These are phyloP conservation scores for Candida taoyuanica DNA, from an alignment of 805 yeast genomes.

Conservation along the genomic window DNA sequence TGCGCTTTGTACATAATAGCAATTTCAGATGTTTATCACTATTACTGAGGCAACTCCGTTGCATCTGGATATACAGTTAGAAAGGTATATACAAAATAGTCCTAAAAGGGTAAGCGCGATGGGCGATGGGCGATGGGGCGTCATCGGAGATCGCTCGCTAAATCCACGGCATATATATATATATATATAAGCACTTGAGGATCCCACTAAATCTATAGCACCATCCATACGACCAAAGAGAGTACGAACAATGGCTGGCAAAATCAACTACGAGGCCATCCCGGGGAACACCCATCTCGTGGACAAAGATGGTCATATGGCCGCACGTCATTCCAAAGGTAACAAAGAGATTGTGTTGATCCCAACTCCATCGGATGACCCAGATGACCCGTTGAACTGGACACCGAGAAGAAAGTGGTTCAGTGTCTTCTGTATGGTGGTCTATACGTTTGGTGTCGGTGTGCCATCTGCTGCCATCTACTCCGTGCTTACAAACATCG, in stretches of 20 bases:
- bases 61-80: no score
- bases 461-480: slow-evolving; percentile 45
- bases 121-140: no score
- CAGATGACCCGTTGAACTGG: slow-evolving; percentile 71
- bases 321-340: slow-evolving; percentile 30
- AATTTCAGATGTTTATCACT: no score
- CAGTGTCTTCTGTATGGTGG: slow-evolving; percentile 40
- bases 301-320: slow-evolving; percentile 34
- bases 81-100: no score
- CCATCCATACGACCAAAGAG: not conserved
- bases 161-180: no score
- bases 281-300: slow-evolving; percentile 53
- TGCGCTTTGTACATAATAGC: no score
- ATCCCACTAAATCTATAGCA: no score
- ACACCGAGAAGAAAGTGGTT: slow-evolving; percentile 40
- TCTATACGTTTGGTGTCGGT: slow-evolving; percentile 42
- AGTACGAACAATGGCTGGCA: slow-evolving; percentile 1
- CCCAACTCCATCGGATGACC: slow-evolving; percentile 64
- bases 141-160: no score
- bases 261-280: slow-evolving; percentile 31
- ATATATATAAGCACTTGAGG: no score
- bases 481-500: slow-evolving; percentile 36
- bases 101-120: no score
- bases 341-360: slow-evolving; percentile 43
- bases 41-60: no score